Conservation (phyloP, 495 filamentous ascomycete genomes). For the Talaromyces borbonicus region DNA sequence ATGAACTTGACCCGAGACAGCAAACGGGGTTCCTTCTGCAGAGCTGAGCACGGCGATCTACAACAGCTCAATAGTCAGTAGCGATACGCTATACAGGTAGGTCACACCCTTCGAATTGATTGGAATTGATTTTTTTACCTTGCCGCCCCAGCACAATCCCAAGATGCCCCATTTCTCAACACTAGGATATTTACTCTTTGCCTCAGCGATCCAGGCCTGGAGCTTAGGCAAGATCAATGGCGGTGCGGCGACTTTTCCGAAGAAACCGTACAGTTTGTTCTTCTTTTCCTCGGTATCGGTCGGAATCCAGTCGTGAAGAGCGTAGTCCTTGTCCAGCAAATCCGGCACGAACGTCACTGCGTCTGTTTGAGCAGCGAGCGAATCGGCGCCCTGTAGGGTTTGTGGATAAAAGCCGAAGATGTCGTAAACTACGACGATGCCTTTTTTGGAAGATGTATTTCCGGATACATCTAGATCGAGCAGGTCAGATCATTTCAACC, state of each 20-base stretch:
- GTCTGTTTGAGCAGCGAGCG: constrained; percentile 28
- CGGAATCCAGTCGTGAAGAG: constrained; percentile 24
- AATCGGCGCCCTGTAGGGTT: constrained; percentile 47
- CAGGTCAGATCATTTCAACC: not conserved
- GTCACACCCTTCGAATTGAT: no score
- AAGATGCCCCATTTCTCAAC: constrained; percentile 32
- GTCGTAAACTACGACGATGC: constrained; percentile 43
- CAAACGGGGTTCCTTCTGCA: constrained; percentile 30
- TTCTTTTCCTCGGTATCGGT: constrained; percentile 36
- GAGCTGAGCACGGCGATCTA: constrained; percentile 36
- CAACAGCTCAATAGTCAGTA: no score
- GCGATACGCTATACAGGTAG: no score
- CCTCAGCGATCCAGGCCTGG: constrained; percentile 14
- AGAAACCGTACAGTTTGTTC: constrained; percentile 18
- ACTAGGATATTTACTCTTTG: constrained; percentile 17
- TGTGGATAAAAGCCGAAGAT: constrained; percentile 43
- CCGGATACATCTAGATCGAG: constrained; percentile 36
- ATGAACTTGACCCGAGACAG: constrained; percentile 39
- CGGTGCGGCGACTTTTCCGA: constrained; percentile 15
- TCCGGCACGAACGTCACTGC: constrained; percentile 37
- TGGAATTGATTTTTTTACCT: constrained; percentile 16
- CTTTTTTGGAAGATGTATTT: constrained; percentile 21
- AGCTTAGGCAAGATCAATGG: constrained; percentile 12
- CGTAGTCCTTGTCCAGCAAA: constrained; percentile 31
- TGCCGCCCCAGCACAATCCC: constrained; percentile 44